Evolutionary conservation across 345 rosid genomes (phyloP).

Genomic region (Syzygium jambos): DNA sequence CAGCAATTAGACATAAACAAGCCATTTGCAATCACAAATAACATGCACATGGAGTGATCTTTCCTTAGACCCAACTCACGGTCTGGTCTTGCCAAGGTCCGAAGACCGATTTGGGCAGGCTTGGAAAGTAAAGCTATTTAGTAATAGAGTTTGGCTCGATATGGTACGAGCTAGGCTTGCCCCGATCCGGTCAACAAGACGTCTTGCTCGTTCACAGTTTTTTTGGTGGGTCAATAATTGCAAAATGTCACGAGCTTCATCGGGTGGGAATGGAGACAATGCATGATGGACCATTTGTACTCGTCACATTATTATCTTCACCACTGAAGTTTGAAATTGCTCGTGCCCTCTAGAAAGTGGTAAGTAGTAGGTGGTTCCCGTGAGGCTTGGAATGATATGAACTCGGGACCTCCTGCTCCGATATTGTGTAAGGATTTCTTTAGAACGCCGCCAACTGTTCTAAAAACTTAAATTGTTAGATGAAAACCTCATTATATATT

Average conservation of each 20-base stretch:
- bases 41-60: neutral
- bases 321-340: neutral
- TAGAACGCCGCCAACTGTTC: rapidly evolving
- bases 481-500: rapidly evolving
- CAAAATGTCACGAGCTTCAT: neutral
- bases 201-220: neutral
- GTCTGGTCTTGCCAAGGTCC: neutral
- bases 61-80: neutral
- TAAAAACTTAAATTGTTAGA: neutral
- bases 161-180: neutral
- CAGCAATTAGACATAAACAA: neutral
- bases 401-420: neutral
- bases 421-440: rapidly evolving
- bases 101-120: neutral
- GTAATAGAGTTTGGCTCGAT: neutral
- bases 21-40: neutral
- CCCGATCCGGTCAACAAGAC: neutral
- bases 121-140: neutral
- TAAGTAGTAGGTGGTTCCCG: neutral
- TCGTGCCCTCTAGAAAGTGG: neutral
- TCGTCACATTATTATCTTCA: neutral
- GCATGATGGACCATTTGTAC: neutral
- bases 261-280: neutral
- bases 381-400: neutral
- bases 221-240: neutral